Evolutionary conservation across 2,329 filamentous ascomycete species (phyloP).

Genomic region (Tricladium varicosporioides): DNA sequence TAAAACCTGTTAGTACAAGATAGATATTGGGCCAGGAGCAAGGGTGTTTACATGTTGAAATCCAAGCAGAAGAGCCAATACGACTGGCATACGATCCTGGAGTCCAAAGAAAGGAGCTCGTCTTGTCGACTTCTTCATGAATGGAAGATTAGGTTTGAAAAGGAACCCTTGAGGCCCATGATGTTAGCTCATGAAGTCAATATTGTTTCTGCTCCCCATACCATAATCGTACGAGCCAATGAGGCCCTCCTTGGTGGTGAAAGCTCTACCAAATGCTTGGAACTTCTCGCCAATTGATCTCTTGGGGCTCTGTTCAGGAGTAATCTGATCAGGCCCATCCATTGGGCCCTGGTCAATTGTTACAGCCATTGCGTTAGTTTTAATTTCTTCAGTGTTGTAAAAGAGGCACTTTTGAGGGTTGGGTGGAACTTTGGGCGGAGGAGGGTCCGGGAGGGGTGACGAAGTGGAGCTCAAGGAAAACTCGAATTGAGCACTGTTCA

Average conservation of each 20-base stretch:
- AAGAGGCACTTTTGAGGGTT: conserved; percentile 10
- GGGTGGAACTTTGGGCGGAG: conserved; percentile 2
- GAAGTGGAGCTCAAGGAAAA: not conserved
- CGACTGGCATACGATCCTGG: conserved; percentile 72
- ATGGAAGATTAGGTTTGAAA: conserved; percentile 74
- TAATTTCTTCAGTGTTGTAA: not conserved
- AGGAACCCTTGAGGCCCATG: conserved; percentile 53
- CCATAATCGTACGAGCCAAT: conserved; percentile 87
- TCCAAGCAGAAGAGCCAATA: conserved; percentile 71
- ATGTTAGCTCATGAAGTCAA: not conserved
- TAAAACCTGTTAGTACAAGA: not conserved
- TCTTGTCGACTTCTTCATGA: conserved; percentile 61
- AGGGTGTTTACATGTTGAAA: conserved; percentile 63
- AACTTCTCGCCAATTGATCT: conserved; percentile 40
- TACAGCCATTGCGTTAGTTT: conserved; percentile 20
- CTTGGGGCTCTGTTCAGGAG: conserved; percentile 40
- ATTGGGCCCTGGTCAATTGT: conserved; percentile 28
- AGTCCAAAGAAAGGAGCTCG: conserved; percentile 83
- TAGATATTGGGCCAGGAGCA: not conserved
- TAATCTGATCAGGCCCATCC: conserved; percentile 43
- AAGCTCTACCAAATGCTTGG: conserved; percentile 41
- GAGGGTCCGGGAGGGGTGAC: not conserved
- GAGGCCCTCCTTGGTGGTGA: conserved; percentile 62
- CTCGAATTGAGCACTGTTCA: not conserved
- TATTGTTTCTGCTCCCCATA: conserved; percentile 32